phyloP scores from a whole-genome alignment of 2,329 filamentous ascomycete genomes.

The Leptographium lundbergii region DNA sequence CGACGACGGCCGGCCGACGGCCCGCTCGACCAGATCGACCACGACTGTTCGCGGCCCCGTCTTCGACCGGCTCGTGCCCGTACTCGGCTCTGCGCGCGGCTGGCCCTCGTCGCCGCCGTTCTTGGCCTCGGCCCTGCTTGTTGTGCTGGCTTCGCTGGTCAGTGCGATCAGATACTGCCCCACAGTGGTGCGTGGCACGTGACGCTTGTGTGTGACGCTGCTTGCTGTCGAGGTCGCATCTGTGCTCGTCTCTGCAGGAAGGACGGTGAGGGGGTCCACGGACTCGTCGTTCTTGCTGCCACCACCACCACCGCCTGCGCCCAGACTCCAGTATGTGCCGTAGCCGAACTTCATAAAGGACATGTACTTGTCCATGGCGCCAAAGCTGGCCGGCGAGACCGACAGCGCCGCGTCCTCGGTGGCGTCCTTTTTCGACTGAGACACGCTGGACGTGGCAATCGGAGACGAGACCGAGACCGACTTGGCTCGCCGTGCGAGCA shows the following conservation, averaged over 20 bases:
- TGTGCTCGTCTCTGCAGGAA: background rate
- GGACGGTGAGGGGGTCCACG: too few relatives aligned
- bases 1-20: constrained; percentile 26
- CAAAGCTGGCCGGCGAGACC: constrained; percentile 17
- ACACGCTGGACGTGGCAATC: background rate
- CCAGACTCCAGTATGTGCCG: constrained; percentile 51
- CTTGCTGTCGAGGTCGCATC: background rate
- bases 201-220: background rate
- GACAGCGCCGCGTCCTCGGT: constrained; percentile 4
- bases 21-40: constrained; percentile 44
- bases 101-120: constrained; percentile 21
- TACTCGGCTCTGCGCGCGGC: constrained; percentile 10
- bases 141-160: constrained; percentile 34
- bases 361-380: constrained; percentile 41
- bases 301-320: constrained; percentile 12
- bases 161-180: constrained; percentile 46
- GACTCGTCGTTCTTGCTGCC: constrained; percentile 2
- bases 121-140: constrained; percentile 20
- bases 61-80: background rate
- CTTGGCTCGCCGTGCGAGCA: constrained; percentile 9
- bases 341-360: constrained; percentile 56
- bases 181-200: too few relatives aligned
- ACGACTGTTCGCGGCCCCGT: constrained; percentile 51
- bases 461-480: background rate
- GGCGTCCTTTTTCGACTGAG: background rate